Percentiles rank a stretch among this genome's conserved stretches.
phyloP scores from a whole-genome alignment of 768 basidiomycete species.

The Cystobasidium ongulense region DNA sequence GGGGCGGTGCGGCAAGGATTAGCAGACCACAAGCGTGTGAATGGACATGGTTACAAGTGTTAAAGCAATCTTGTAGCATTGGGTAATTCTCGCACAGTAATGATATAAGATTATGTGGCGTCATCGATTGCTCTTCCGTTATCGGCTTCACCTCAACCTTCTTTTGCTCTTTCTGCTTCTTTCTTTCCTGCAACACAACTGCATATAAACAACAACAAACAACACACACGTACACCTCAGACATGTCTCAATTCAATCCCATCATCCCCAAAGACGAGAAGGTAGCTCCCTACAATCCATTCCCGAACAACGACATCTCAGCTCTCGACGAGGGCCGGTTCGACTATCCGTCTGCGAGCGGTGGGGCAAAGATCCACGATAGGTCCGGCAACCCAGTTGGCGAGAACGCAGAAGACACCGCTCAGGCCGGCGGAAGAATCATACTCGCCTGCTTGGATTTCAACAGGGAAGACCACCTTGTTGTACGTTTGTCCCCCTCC shows the following conservation, averaged over 20 bases:
- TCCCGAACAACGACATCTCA: neutral
- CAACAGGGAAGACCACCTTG: conserved; percentile 13
- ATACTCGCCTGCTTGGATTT: conserved; percentile 15
- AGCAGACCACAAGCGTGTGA: too few species aligned
- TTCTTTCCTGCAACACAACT: neutral
- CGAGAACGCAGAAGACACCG: neutral
- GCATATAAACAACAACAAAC: neutral
- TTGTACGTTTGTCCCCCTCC: neutral
- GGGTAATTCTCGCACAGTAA: too few species aligned
- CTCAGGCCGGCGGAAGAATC: neutral
- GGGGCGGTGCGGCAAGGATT: too few species aligned
- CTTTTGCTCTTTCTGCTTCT: too few species aligned
- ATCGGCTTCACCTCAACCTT: neutral
- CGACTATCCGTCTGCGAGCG: neutral
- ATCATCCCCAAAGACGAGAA: neutral
- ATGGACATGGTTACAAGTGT: too few species aligned
- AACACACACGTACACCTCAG: too few species aligned
- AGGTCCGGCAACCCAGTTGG: neutral
- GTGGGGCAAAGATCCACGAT: neutral
- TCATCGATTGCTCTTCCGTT: neutral
- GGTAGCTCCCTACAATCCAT: neutral
- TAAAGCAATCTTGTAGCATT: too few species aligned
- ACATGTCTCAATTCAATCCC: neutral
- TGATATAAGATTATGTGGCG: neutral
- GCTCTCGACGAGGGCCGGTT: neutral